Percentiles rank a stretch among this genome's conserved stretches.
Conservation (phyloP, 2,329 filamentous ascomycete species). For the Cladosporium sp. region DNA sequence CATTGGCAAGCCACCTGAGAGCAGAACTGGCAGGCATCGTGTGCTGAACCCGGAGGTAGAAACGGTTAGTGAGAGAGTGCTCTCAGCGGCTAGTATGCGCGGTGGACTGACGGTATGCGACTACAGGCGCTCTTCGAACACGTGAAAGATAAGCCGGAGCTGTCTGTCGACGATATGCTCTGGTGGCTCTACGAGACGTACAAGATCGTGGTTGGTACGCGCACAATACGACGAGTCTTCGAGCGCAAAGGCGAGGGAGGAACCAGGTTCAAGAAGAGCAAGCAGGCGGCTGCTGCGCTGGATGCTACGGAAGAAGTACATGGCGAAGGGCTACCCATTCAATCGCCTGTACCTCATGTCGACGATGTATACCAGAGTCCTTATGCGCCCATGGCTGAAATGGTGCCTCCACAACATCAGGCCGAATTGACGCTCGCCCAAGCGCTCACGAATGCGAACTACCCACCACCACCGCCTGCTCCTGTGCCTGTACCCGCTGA, state of each 20-base stretch:
- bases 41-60: constrained; percentile 41
- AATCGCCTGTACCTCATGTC: neutral
- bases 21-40: constrained; percentile 39
- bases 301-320: neutral
- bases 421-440: constrained; percentile 37
- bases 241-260: constrained; percentile 38
- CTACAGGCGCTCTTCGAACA: constrained; percentile 38
- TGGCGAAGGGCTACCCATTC: neutral
- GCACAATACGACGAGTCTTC: constrained; percentile 42
- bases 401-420: constrained; percentile 22
- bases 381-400: constrained; percentile 37
- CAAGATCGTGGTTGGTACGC: constrained; percentile 41
- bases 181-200: constrained; percentile 43
- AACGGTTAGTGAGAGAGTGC: constrained; percentile 28
- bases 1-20: constrained; percentile 42
- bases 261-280: constrained; percentile 19
- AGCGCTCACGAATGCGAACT: constrained; percentile 30
- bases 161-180: constrained; percentile 43
- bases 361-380: constrained; percentile 37
- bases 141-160: constrained; percentile 38
- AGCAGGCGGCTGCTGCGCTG: neutral
- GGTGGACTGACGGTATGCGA: neutral
- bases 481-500: constrained; percentile 26
- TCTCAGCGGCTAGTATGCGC: neutral
- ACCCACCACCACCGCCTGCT: constrained; percentile 18